phyloP scores from a whole-genome alignment of 305 asterid genomes.

The Fraxinus angustifolia region DNA sequence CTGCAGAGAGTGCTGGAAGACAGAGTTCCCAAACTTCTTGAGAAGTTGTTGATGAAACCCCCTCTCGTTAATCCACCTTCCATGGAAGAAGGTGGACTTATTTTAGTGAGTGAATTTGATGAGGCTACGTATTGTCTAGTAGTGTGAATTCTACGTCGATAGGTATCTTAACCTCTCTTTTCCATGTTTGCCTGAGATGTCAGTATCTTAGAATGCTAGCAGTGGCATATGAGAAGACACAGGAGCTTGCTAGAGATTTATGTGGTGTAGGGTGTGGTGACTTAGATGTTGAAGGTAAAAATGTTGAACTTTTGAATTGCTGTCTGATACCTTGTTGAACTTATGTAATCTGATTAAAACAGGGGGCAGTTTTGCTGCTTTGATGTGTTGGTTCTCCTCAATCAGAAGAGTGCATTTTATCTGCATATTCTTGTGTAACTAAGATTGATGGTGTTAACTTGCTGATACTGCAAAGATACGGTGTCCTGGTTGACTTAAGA shows the following conservation, averaged over 20 bases:
- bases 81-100: constrained; percentile 96
- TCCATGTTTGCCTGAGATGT: constrained; percentile 23
- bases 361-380: not conserved
- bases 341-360: not conserved
- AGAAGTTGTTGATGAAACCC: constrained; percentile 78
- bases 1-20: constrained; percentile 95
- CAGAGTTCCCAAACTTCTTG: constrained; percentile 89
- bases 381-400: constrained; percentile 1
- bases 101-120: constrained; percentile 59
- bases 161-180: constrained; percentile 25
- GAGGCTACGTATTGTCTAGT: not conserved
- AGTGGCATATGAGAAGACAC: constrained; percentile 94
- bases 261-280: constrained; percentile 92
- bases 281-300: constrained; percentile 91
- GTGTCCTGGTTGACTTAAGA: not conserved
- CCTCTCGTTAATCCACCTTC: constrained; percentile 84
- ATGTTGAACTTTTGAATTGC: not conserved
- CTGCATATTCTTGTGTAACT: constrained; percentile 15
- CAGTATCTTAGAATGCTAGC: constrained; percentile 96
- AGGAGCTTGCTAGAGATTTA: constrained; percentile 83
- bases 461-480: not conserved
- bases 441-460: constrained; percentile 11
- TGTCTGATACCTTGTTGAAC: not conserved
- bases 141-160: not conserved
- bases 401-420: constrained; percentile 9